These are phyloP conservation scores for Ceratocystis papillata DNA, from an alignment of 2,329 filamentous ascomycete genomes.

Conservation along the genomic window DNA sequence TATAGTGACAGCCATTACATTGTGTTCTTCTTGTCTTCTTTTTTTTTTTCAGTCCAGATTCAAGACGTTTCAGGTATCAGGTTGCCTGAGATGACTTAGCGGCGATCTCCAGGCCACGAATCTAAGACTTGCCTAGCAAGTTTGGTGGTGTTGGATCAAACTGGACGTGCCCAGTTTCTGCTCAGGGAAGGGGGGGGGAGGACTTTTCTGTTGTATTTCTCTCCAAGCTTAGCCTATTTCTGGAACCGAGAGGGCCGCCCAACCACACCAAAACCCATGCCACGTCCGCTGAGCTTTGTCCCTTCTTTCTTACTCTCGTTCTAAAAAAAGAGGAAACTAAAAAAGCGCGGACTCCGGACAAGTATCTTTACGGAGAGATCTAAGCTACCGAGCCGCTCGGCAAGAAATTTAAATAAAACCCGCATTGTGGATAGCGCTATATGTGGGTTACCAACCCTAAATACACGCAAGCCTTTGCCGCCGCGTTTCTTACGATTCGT, in stretches of 20 bases:
- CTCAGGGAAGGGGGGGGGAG: neutral
- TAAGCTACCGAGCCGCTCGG: slow-evolving; percentile 12
- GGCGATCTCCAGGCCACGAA: slow-evolving; percentile 5
- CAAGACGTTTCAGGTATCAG: slow-evolving; percentile 12
- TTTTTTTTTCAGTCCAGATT: neutral
- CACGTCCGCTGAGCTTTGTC: slow-evolving; percentile 6
- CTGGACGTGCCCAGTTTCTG: neutral
- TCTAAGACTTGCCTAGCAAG: neutral
- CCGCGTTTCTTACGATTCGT: neutral
- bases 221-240: neutral
- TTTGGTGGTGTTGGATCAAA: slow-evolving; percentile 7
- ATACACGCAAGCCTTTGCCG: neutral
- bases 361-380: neutral
- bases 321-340: slow-evolving; percentile 15
- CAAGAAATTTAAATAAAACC: neutral
- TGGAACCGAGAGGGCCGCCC: neutral
- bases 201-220: too few relatives aligned
- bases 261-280: neutral
- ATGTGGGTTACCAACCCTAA: neutral
- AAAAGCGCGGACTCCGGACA: slow-evolving; percentile 8
- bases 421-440: neutral
- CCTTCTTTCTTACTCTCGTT: neutral
- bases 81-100: neutral
- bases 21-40: neutral
- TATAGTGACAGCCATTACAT: neutral